A percentile compares a stretch with the other conserved stretches of the same genome.
Conservation (phyloP, 2,329 filamentous ascomycete genomes). For the Rachicladosporium sp. region DNA sequence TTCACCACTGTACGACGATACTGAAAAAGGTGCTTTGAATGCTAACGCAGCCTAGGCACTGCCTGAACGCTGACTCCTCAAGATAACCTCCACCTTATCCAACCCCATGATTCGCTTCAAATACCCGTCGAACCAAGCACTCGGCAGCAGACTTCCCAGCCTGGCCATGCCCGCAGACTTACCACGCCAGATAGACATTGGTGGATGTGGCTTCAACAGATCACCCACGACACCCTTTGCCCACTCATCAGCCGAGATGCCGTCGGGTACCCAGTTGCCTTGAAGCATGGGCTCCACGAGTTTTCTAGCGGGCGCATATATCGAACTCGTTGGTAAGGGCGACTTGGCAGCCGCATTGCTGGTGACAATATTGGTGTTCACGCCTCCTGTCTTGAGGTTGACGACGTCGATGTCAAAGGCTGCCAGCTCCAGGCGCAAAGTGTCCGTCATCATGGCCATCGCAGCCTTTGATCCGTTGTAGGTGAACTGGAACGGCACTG, state of each 20-base stretch:
- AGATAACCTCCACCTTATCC: no score
- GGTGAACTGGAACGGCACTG: conserved; percentile 18
- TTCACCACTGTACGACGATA: no score
- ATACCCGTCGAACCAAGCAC: no score
- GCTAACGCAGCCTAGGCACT: no score
- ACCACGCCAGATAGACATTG: conserved; percentile 7
- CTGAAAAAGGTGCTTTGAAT: no score
- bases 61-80: no score
- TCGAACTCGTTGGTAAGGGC: conserved; percentile 15
- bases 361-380: conserved; percentile 7
- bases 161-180: no score
- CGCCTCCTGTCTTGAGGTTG: conserved; percentile 11
- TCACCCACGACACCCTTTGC: conserved; percentile 9
- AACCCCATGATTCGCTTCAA: no score
- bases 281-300: conserved; percentile 5
- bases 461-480: conserved; percentile 23
- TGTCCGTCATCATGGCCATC: conserved; percentile 11
- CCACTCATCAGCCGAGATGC: conserved; percentile 9
- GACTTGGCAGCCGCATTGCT: conserved; percentile 1
- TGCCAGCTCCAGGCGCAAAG: conserved; percentile 17
- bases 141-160: no score
- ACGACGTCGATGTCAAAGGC: conserved; percentile 15
- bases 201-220: conserved; percentile 7
- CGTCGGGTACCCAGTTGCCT: conserved; percentile 4
- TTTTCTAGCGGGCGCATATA: conserved; percentile 10